A percentile compares a stretch with the other conserved stretches of the same genome.
Conservation (phyloP, 352 stramenopile species). For the Pythium guiyangense region DNA sequence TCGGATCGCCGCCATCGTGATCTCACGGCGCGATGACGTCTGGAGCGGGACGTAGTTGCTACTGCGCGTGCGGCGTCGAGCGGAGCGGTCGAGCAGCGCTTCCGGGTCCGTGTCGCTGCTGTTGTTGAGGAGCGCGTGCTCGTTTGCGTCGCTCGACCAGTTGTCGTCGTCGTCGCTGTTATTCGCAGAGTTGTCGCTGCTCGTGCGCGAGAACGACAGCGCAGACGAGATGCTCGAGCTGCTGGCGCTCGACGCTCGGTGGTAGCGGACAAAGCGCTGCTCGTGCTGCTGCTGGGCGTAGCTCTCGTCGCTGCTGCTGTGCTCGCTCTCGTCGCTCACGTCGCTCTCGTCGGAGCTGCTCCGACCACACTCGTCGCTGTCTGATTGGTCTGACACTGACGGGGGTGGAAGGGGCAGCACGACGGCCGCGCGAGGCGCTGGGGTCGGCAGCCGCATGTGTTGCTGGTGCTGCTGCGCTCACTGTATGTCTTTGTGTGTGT, state of each 20-base stretch:
- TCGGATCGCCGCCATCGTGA: constrained; percentile 16
- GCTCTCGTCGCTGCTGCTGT: background rate
- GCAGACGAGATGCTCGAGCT: constrained; percentile 7
- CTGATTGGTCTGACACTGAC: constrained; percentile 9
- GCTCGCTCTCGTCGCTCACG: constrained; percentile 7
- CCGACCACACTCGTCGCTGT: constrained; percentile 7
- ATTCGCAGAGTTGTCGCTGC: constrained; percentile 1
- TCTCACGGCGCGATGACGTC: background rate
- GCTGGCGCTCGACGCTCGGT: constrained; percentile 9
- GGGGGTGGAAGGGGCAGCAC: constrained; percentile 13
- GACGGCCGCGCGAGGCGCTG: background rate
- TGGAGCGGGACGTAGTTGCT: background rate
- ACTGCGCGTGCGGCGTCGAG: constrained; percentile 1
- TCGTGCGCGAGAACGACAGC: constrained; percentile 13
- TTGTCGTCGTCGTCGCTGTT: background rate
- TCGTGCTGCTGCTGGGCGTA: background rate
- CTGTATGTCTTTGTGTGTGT: no score
- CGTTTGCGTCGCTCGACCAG: background rate
- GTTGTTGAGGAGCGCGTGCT: background rate
- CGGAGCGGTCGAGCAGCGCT: background rate
- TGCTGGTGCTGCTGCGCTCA: background rate
- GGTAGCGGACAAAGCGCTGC: background rate
- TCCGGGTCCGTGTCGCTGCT: background rate
- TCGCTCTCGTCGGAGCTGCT: constrained; percentile 1
- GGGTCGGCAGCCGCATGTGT: constrained; percentile 1